A percentile compares a stretch with the other conserved stretches of the same genome.
Evolutionary conservation across 768 basidiomycete genomes (phyloP).

Genomic region (Suillus sp.): DNA sequence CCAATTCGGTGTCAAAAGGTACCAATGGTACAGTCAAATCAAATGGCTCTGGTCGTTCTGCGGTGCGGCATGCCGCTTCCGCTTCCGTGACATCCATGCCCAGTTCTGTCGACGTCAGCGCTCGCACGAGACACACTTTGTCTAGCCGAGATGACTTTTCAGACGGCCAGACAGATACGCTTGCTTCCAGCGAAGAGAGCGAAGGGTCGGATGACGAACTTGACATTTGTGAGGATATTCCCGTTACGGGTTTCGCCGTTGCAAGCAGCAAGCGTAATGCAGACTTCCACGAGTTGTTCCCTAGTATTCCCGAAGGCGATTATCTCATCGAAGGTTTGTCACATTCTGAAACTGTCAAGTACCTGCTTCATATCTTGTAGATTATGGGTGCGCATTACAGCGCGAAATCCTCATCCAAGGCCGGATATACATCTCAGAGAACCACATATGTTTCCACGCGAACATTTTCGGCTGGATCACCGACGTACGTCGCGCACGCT

Average conservation of each 20-base stretch:
- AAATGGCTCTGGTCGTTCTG: slow-evolving; percentile 11
- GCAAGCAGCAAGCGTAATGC: slow-evolving; percentile 93
- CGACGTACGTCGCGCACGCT: slow-evolving; percentile 59
- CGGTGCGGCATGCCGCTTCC: slow-evolving; percentile 10
- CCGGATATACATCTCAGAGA: slow-evolving; percentile 94
- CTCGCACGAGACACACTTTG: slow-evolving; percentile 24
- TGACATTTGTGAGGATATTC: slow-evolving; percentile 57
- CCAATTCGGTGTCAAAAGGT: slow-evolving; percentile 21
- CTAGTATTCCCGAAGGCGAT: slow-evolving; percentile 88
- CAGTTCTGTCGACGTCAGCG: slow-evolving; percentile 5
- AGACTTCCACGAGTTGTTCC: slow-evolving; percentile 95
- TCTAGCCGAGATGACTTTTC: slow-evolving; percentile 28
- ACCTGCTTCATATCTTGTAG: slow-evolving; percentile 42
- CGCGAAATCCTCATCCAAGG: slow-evolving; percentile 97
- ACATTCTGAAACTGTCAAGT: not conserved
- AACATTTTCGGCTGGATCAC: slow-evolving; percentile 99
- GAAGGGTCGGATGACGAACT: slow-evolving; percentile 39
- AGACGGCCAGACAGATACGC: slow-evolving; percentile 28
- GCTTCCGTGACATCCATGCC: slow-evolving; percentile 19
- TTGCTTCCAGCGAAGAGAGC: slow-evolving; percentile 30
- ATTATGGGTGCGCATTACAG: slow-evolving; percentile 97
- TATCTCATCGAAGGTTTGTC: slow-evolving; percentile 91
- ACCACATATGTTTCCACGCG: slow-evolving; percentile 99
- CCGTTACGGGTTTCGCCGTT: slow-evolving; percentile 96
- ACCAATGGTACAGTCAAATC: slow-evolving; percentile 20